phyloP scores from a whole-genome alignment of 2,329 filamentous ascomycete species.

The Nakataea oryzae region DNA sequence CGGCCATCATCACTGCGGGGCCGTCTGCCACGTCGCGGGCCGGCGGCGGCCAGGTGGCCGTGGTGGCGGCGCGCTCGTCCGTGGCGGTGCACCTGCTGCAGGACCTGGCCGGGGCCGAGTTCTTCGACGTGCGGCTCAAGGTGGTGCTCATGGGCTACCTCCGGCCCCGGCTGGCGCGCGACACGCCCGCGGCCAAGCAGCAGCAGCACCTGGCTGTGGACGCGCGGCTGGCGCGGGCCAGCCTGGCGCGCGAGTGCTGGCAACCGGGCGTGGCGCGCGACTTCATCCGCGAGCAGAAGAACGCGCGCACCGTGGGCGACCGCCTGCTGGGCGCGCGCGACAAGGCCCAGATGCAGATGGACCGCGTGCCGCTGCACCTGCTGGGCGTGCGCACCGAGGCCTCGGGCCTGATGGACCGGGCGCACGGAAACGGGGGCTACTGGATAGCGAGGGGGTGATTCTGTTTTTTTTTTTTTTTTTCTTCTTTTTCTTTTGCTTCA shows the following conservation, averaged over 20 bases:
- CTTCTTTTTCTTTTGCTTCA: background rate
- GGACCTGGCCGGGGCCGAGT: constrained; percentile 28
- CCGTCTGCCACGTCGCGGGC: constrained; percentile 31
- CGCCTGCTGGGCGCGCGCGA: constrained; percentile 36
- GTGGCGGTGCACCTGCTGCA: constrained; percentile 43
- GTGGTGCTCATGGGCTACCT: constrained; percentile 52
- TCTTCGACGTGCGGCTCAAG: constrained; percentile 34
- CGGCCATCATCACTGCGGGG: constrained; percentile 46
- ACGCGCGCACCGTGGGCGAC: constrained; percentile 30
- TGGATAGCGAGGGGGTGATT: constrained; percentile 26
- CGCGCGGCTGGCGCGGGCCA: constrained; percentile 22
- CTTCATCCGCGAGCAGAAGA: constrained; percentile 25
- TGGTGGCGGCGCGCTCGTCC: constrained; percentile 14
- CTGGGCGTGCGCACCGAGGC: constrained; percentile 45
- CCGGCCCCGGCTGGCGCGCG: constrained; percentile 18
- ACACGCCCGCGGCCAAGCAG: constrained; percentile 6
- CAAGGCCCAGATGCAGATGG: constrained; percentile 41
- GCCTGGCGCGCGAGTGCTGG: constrained; percentile 36
- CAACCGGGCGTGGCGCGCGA: constrained; percentile 24
- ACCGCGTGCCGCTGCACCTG: constrained; percentile 47
- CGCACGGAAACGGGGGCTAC: constrained; percentile 36
- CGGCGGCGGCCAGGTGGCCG: constrained; percentile 27
- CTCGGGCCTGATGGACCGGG: constrained; percentile 34
- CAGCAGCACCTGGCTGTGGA: constrained; percentile 10
- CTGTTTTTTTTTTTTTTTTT: background rate